Evolutionary conservation across 2,329 filamentous ascomycete genomes (phyloP), one percentile per base, ranked within the genome.

Genomic region (Aureobasidium sp.): DNA sequence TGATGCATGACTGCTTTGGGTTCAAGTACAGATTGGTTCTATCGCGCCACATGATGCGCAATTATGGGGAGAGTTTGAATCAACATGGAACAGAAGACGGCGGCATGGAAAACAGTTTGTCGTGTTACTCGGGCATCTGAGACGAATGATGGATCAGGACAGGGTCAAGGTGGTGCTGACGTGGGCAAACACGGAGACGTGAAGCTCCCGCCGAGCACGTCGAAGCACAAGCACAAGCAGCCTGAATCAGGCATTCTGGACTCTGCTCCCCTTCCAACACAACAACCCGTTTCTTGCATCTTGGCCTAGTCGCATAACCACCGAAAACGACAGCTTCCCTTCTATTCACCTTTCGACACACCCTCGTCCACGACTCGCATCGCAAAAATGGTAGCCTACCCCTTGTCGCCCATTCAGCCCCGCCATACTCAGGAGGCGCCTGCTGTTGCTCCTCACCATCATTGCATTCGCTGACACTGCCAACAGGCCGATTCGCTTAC

Each of bases 401-500:
- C 57, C 57, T 42, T 42, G 57, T 63, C 31, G 22, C 39, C 33
- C 31, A 48, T 24, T 57, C 67, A 69, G 66, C 67, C 68, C 67
- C 52, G 66, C 61, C 48, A 61, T 45, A 2, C 15, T 45, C 59
- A 61, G 59, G 59, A 61, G 48, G 37, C 39, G 59, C 45, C 24
- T 42, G 53, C 29, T 57, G 52, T 3, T 33, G 40, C 53, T 19
- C 40, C 22, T 33, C 14, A 42, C 31, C 42, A 9, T 33, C 14
- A 60, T 40, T 33, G 57, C 59, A 44, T 48, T 47, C 33, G 53
- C 65, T 66, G 64, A 67, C 64, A 29, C 35, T 29, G 17, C 1
- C 47, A 27, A 63, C 76, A 97, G 93, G 93, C 93, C 77, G 94
- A 99, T 78, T 93, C 93, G 78, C 88, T 99, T 75, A 97, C 94